Percentiles rank a stretch among this genome's conserved stretches.
Evolutionary conservation across 805 yeast species (phyloP).

Genomic region (Metschnikowia lochheadii): DNA sequence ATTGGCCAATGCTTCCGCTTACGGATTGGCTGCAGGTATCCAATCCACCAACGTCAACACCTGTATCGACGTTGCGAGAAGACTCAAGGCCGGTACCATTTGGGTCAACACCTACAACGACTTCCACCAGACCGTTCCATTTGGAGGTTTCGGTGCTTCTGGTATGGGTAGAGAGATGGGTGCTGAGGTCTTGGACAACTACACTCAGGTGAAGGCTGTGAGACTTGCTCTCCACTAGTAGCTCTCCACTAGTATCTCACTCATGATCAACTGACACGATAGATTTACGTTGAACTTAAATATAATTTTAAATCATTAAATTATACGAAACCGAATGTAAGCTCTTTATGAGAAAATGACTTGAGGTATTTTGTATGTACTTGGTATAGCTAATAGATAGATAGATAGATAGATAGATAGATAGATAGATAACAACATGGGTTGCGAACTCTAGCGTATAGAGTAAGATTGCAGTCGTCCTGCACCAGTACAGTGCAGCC

Average conservation of each 20-base stretch:
- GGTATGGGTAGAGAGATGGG: conserved; percentile 96
- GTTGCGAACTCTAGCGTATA: too few species aligned
- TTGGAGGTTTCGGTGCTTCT: conserved; percentile 87
- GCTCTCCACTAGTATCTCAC: conserved; percentile 21
- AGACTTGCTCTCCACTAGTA: conserved; percentile 41
- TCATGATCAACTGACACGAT: background rate
- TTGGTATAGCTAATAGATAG: too few species aligned
- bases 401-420: too few species aligned
- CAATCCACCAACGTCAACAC: conserved; percentile 74
- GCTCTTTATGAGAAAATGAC: too few species aligned
- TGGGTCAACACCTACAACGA: conserved; percentile 92
- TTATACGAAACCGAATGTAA: too few species aligned
- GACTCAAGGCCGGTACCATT: conserved; percentile 80
- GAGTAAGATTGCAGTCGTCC: too few species aligned
- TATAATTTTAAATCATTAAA: too few species aligned
- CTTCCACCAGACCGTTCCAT: conserved; percentile 83
- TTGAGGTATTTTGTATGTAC: too few species aligned
- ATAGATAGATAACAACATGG: too few species aligned
- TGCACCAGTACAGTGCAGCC: background rate
- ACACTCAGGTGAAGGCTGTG: conserved; percentile 84
- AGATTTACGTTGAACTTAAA: background rate
- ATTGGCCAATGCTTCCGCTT: conserved; percentile 74
- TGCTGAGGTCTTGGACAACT: conserved; percentile 76
- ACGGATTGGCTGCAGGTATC: conserved; percentile 89
- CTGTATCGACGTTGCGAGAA: conserved; percentile 70